phyloP scores from a whole-genome alignment of 768 basidiomycete genomes.

The Termitomyces sp. region DNA sequence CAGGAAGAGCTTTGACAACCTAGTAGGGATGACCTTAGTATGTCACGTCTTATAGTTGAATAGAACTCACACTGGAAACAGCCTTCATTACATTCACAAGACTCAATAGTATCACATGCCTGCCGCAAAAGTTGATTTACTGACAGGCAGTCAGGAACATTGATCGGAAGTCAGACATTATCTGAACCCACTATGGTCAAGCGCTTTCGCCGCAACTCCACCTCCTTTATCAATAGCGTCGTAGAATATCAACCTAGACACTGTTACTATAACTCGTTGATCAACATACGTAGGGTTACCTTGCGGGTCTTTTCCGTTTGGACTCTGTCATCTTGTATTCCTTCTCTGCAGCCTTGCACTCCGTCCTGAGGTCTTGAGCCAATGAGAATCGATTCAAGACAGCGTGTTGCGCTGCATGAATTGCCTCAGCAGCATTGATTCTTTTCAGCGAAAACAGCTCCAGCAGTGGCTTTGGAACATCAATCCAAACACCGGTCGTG shows the following conservation, averaged over 20 bases:
- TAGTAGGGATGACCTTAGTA: constrained; percentile 19
- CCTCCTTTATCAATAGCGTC: constrained; percentile 66
- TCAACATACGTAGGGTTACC: constrained; percentile 29
- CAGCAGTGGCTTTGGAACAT: constrained; percentile 53
- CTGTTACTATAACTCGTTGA: not conserved
- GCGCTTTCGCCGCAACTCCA: constrained; percentile 70
- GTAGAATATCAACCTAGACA: constrained; percentile 69
- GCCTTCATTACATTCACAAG: constrained; percentile 64
- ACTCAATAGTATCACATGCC: constrained; percentile 50
- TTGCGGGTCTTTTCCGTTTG: constrained; percentile 60
- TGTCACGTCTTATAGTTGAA: not conserved
- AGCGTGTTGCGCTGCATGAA: constrained; percentile 83
- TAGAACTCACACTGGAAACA: constrained; percentile 57
- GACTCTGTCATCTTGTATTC: constrained; percentile 54
- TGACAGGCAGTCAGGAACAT: constrained; percentile 9
- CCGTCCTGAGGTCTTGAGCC: constrained; percentile 65
- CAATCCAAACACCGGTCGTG: constrained; percentile 74
- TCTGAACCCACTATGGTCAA: constrained; percentile 61
- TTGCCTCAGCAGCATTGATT: constrained; percentile 69
- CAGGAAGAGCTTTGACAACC: constrained; percentile 65
- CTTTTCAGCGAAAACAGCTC: constrained; percentile 45
- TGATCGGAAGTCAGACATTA: not conserved
- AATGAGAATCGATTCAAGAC: constrained; percentile 73
- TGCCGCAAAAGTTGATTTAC: constrained; percentile 56
- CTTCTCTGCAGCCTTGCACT: constrained; percentile 78